Conservation (phyloP, 257 asterid genomes). For the Agastache rugosa region DNA sequence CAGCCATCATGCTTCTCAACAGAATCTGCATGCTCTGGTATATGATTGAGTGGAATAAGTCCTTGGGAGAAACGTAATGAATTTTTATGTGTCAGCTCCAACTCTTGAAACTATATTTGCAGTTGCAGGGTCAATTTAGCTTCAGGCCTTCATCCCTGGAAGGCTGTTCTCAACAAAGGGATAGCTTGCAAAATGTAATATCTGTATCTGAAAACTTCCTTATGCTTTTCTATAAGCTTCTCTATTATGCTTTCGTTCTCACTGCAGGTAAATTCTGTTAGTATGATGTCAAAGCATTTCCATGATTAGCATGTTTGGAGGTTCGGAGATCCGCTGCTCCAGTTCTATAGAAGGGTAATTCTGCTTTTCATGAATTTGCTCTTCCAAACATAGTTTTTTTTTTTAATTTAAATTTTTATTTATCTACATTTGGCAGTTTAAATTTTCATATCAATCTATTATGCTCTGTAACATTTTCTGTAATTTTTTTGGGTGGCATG, state of each 20-base stretch:
- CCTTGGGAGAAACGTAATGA: background rate
- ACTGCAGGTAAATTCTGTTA: conserved; percentile 33
- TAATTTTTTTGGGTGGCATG: background rate
- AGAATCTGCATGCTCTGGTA: conserved; percentile 44
- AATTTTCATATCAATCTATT: background rate
- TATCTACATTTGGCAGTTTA: background rate
- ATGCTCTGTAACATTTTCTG: background rate
- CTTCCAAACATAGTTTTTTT: background rate
- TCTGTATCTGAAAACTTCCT: conserved; percentile 5
- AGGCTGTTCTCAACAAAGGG: conserved; percentile 42
- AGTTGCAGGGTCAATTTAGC: conserved; percentile 45
- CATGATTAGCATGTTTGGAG: conserved; percentile 31
- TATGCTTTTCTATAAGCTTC: conserved; percentile 18
- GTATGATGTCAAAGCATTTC: conserved; percentile 33
- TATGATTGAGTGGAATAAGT: conserved; percentile 21
- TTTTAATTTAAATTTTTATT: too few relatives aligned
- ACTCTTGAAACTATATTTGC: conserved; percentile 29
- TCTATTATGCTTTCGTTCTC: conserved; percentile 22
- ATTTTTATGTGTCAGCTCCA: background rate
- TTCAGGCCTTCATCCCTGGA: conserved; percentile 39
- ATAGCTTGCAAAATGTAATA: conserved; percentile 39
- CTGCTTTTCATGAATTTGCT: conserved; percentile 12
- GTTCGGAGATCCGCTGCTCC: conserved; percentile 24
- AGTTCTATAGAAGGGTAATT: conserved; percentile 24
- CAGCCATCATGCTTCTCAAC: conserved; percentile 39